phyloP scores from a whole-genome alignment of 2,329 filamentous ascomycete genomes.

The Claviceps quebecensis region DNA sequence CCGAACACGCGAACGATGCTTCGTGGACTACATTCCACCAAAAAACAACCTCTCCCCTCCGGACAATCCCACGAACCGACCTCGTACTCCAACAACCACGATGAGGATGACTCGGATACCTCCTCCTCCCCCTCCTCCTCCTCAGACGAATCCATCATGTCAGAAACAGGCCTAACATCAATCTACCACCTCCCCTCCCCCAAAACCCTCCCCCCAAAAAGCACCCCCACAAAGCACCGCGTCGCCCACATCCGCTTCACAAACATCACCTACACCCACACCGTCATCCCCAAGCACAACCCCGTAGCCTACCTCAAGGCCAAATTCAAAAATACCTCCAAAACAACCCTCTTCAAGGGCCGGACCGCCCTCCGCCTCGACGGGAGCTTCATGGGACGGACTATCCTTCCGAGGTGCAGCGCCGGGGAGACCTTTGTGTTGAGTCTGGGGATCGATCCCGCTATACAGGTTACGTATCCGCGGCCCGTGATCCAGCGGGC shows the following conservation, averaged over 20 bases:
- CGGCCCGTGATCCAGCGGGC: slow-evolving; percentile 37
- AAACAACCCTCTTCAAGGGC: slow-evolving; percentile 37
- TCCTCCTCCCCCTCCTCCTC: background rate
- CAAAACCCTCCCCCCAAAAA: slow-evolving; percentile 36
- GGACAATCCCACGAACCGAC: background rate
- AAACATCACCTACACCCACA: slow-evolving; percentile 35
- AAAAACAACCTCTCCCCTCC: background rate
- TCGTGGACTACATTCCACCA: background rate
- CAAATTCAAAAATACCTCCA: slow-evolving; percentile 34
- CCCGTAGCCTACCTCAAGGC: slow-evolving; percentile 42
- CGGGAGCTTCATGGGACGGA: slow-evolving; percentile 41
- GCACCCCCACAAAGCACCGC: slow-evolving; percentile 36
- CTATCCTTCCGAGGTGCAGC: slow-evolving; percentile 36
- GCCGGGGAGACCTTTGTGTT: slow-evolving; percentile 36
- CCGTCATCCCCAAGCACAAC: slow-evolving; percentile 42
- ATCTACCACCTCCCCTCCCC: slow-evolving; percentile 41
- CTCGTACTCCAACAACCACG: background rate
- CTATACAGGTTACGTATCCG: slow-evolving; percentile 36
- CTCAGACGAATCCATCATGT: slow-evolving; percentile 29
- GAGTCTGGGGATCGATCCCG: slow-evolving; percentile 41
- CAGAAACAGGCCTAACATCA: slow-evolving; percentile 40
- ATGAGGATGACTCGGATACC: background rate
- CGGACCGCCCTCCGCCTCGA: slow-evolving; percentile 41
- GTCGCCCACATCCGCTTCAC: slow-evolving; percentile 36
- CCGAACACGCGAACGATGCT: too few species aligned